phyloP scores from a whole-genome alignment of 2,329 filamentous ascomycete genomes.

The Aspergillus piperis region DNA sequence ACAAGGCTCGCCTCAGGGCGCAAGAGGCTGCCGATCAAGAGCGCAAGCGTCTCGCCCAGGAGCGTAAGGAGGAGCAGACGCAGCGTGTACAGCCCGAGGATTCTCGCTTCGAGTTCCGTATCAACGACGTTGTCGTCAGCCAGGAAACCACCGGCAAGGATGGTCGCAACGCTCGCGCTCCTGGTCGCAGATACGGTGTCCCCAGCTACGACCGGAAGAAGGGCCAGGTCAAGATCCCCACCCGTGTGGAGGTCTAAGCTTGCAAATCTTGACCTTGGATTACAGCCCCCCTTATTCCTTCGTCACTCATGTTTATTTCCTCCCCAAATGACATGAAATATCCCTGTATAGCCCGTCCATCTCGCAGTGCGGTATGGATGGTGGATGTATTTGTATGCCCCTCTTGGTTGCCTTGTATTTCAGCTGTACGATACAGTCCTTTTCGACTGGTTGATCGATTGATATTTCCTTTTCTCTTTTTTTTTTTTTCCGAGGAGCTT shows the following conservation, averaged over 20 bases:
- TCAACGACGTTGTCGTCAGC: conserved; percentile 56
- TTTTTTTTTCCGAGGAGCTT: neutral
- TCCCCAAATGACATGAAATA: neutral
- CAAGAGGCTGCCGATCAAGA: conserved; percentile 43
- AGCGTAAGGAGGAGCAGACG: conserved; percentile 46
- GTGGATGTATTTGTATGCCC: conserved; percentile 8
- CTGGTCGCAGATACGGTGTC: conserved; percentile 63
- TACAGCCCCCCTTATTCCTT: no score
- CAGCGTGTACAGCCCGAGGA: conserved; percentile 48
- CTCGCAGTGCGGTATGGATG: neutral
- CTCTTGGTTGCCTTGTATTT: neutral
- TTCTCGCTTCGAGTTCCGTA: conserved; percentile 61
- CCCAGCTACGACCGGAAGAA: conserved; percentile 64
- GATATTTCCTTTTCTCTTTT: neutral
- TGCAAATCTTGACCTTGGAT: neutral
- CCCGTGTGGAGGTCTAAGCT: conserved; percentile 53
- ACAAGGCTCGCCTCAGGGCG: conserved; percentile 46
- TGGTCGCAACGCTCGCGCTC: conserved; percentile 55
- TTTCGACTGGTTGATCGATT: neutral
- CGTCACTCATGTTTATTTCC: neutral
- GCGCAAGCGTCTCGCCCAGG: conserved; percentile 41
- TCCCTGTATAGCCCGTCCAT: neutral
- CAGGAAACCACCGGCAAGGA: conserved; percentile 57
- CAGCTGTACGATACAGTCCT: neutral
- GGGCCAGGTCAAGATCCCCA: conserved; percentile 65